A percentile compares a stretch with the other conserved stretches of the same genome.
Conservation (phyloP, 2,329 filamentous ascomycete species). For the Ascochyta fabae region DNA sequence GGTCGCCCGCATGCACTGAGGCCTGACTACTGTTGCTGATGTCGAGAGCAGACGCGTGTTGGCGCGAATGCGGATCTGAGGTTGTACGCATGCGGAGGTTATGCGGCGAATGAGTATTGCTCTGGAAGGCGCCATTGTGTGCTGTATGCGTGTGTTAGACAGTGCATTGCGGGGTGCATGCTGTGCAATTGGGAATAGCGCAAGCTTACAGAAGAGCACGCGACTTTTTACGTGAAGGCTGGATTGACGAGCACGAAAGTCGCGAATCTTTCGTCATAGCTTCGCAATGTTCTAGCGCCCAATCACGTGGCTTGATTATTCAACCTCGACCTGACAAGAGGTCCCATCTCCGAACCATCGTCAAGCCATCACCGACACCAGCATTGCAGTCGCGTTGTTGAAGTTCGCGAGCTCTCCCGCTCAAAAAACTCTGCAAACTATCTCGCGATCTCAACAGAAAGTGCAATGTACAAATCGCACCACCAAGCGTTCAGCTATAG, state of each 20-base stretch:
- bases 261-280: conserved; percentile 40
- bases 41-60: conserved; percentile 27
- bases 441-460: conserved; percentile 30
- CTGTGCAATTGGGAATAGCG: background rate
- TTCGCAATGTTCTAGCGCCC: conserved; percentile 28
- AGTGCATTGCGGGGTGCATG: conserved; percentile 17
- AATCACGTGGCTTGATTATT: conserved; percentile 39
- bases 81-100: conserved; percentile 25
- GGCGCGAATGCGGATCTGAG: conserved; percentile 18
- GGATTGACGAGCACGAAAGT: conserved; percentile 13
- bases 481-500: background rate
- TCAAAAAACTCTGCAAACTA: background rate
- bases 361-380: conserved; percentile 9
- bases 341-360: conserved; percentile 8
- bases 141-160: conserved; percentile 14
- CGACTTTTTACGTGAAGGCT: conserved; percentile 23
- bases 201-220: conserved; percentile 19
- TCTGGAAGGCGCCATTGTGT: conserved; percentile 46
- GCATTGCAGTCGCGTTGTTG: background rate
- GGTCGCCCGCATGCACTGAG: conserved; percentile 11
- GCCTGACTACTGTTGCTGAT: conserved; percentile 9
- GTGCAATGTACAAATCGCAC: conserved; percentile 13
- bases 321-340: background rate
- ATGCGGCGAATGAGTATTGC: conserved; percentile 33
- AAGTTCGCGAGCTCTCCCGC: background rate